Conservation (phyloP, 208 protist genomes). For the Wallacemonas sp. region DNA sequence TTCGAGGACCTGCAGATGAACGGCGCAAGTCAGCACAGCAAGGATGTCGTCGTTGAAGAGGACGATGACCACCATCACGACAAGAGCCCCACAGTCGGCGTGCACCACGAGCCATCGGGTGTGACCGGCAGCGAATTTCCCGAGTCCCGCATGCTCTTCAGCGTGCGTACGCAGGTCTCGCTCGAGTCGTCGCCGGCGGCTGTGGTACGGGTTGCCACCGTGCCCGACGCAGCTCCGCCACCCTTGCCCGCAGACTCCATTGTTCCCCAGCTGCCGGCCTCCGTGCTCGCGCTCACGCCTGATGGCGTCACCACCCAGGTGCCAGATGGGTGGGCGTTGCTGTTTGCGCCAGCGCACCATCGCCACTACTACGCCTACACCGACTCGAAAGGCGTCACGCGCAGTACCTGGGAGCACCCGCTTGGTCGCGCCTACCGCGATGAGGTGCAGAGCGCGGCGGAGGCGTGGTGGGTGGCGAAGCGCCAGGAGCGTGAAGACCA, state of each 20-base stretch:
- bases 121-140: background rate
- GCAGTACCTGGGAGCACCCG: conserved; percentile 70
- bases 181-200: conserved; percentile 11
- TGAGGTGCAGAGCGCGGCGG: conserved; percentile 37
- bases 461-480: conserved; percentile 32
- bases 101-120: background rate
- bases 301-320: conserved; percentile 34
- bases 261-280: conserved; percentile 7
- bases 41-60: background rate
- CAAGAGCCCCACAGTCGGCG: background rate
- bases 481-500: conserved; percentile 27
- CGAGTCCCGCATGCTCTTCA: conserved; percentile 8
- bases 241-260: background rate
- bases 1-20: conserved; percentile 20
- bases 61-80: background rate
- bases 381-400: conserved; percentile 26
- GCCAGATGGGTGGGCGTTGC: conserved; percentile 51
- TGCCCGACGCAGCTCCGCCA: conserved; percentile 10
- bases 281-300: background rate
- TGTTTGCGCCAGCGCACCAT: conserved; percentile 46
- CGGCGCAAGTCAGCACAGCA: conserved; percentile 1
- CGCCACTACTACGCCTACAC: conserved; percentile 69
- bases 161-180: background rate
- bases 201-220: conserved; percentile 5
- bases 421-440: conserved; percentile 43